Percentiles rank a stretch among this genome's conserved stretches.
These are phyloP conservation scores for Ascomycota sp. DNA, from an alignment of 2,329 filamentous ascomycete species.

Conservation along the genomic window DNA sequence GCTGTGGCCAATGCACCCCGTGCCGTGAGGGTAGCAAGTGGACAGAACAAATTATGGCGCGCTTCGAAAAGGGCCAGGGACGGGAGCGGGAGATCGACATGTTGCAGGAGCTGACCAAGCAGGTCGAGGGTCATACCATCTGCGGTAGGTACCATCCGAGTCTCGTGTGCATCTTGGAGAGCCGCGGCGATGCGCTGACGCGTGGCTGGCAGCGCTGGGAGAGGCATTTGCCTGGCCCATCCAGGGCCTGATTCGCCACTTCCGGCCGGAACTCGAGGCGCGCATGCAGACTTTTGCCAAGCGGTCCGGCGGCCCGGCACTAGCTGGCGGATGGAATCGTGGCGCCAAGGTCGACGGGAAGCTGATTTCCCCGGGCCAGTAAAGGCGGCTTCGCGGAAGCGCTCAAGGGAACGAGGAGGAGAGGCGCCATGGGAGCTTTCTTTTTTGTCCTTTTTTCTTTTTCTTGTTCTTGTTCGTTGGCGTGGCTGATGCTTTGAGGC, in stretches of 20 bases:
- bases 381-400: slow-evolving; percentile 10
- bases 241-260: slow-evolving; percentile 94
- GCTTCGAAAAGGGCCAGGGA: slow-evolving; percentile 81
- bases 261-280: slow-evolving; percentile 85
- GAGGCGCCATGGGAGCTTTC: too few species aligned
- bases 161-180: not conserved
- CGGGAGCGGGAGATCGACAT: slow-evolving; percentile 92
- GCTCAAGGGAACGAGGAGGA: too few species aligned
- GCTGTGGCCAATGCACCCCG: slow-evolving; percentile 96
- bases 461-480: too few species aligned
- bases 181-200: not conserved
- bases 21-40: slow-evolving; percentile 98
- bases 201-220: slow-evolving; percentile 43
- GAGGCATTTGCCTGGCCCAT: slow-evolving; percentile 98
- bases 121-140: slow-evolving; percentile 97
- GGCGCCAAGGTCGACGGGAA: slow-evolving; percentile 58
- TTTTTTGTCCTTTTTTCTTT: too few species aligned
- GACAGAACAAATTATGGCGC: slow-evolving; percentile 97
- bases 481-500: not conserved
- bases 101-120: slow-evolving; percentile 97
- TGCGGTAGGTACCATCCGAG: slow-evolving; percentile 41
- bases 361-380: slow-evolving; percentile 79
- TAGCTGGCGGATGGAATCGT: slow-evolving; percentile 77
- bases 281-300: slow-evolving; percentile 66
- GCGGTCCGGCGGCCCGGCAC: slow-evolving; percentile 49